phyloP scores from a whole-genome alignment of 1,284 basidiomycete genomes.

The Tremellales sp. region DNA sequence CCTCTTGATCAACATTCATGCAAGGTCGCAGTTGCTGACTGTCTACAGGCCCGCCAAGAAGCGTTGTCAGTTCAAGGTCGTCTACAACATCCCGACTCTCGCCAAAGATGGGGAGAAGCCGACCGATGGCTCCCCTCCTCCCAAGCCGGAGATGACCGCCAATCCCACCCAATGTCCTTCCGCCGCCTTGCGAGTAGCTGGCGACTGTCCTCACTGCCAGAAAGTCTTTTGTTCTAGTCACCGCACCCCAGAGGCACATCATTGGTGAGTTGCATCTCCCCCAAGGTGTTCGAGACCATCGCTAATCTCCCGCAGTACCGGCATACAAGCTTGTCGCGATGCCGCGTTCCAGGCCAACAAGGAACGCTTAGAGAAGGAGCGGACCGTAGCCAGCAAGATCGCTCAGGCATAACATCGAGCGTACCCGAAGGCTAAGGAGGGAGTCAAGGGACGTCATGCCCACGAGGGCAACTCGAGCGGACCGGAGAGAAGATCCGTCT shows the following conservation, averaged over 20 bases:
- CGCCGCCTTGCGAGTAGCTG: constrained; percentile 46
- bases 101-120: constrained; percentile 13
- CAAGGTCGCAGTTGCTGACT: too few relatives aligned
- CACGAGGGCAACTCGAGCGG: too few relatives aligned
- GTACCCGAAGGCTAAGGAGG: too few relatives aligned
- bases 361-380: constrained; percentile 48
- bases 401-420: constrained; percentile 48
- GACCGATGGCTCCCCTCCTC: constrained; percentile 13
- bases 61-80: constrained; percentile 46
- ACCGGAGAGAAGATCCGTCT: too few relatives aligned
- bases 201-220: constrained; percentile 50
- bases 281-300: neutral
- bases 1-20: too few relatives aligned
- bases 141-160: constrained; percentile 37
- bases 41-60: constrained; percentile 47
- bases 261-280: constrained; percentile 42
- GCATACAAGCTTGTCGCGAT: constrained; percentile 48
- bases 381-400: constrained; percentile 48
- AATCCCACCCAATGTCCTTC: constrained; percentile 46
- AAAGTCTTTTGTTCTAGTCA: constrained; percentile 48
- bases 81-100: constrained; percentile 46
- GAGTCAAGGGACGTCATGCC: too few relatives aligned
- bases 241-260: constrained; percentile 49
- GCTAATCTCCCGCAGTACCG: constrained; percentile 30
- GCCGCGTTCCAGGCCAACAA: constrained; percentile 51